phyloP scores from a whole-genome alignment of 768 basidiomycete genomes.

The Serendipita sp. region DNA sequence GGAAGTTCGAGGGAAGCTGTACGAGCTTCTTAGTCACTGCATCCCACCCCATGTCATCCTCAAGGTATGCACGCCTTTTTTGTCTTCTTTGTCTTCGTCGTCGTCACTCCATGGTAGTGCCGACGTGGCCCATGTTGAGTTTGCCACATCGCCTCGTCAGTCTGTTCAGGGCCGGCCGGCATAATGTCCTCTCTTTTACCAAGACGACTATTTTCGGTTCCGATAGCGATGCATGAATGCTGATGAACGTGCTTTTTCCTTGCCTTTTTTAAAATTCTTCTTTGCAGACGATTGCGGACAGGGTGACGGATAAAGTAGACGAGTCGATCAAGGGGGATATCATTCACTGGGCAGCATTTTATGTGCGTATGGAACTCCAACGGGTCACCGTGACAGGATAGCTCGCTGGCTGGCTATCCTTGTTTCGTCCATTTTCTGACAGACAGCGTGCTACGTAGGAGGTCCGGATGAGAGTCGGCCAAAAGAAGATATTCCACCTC shows the following conservation, averaged over 20 bases:
- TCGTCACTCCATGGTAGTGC: neutral
- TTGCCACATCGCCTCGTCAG: neutral
- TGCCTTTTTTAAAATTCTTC: neutral
- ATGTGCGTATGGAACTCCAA: conserved; percentile 34
- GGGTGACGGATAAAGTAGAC: conserved; percentile 75
- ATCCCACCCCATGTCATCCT: conserved; percentile 86
- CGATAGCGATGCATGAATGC: neutral
- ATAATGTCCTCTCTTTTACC: too few species aligned
- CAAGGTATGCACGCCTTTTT: conserved; percentile 39
- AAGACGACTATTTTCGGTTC: neutral
- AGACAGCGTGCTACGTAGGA: conserved; percentile 36
- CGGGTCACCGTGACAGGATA: neutral
- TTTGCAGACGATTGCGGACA: conserved; percentile 72
- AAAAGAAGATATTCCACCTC: conserved; percentile 89
- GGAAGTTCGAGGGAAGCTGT: conserved; percentile 84
- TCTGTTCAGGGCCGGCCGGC: too few species aligned
- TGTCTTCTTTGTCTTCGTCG: neutral
- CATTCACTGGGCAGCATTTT: conserved; percentile 96
- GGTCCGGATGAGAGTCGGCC: conserved; percentile 85
- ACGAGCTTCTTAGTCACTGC: conserved; percentile 91
- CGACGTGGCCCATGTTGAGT: neutral
- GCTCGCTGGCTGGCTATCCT: neutral
- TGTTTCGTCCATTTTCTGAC: neutral
- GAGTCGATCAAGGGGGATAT: conserved; percentile 82
- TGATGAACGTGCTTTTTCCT: neutral